These are phyloP conservation scores for Fusarium multiceps DNA, from an alignment of 2,329 filamentous ascomycete genomes.

Conservation along the genomic window DNA sequence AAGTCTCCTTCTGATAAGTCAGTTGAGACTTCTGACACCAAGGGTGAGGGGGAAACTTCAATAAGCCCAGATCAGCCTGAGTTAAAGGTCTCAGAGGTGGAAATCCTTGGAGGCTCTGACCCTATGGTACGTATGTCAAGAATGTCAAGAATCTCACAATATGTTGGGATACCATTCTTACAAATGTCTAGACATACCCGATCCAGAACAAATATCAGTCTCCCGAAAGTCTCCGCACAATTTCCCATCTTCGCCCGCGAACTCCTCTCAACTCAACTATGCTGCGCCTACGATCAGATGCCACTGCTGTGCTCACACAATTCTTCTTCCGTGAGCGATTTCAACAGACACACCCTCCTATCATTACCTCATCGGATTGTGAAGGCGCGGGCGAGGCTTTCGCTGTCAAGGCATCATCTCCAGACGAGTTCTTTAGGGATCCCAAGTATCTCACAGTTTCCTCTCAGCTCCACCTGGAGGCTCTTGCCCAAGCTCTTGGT, in stretches of 20 bases:
- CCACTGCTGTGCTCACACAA: conserved; percentile 75
- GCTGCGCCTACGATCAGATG: conserved; percentile 83
- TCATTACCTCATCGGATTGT: conserved; percentile 96
- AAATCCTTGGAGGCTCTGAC: conserved; percentile 81
- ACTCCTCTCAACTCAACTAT: conserved; percentile 84
- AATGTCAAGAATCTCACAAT: not conserved
- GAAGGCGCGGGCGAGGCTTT: conserved; percentile 98
- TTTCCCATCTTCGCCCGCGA: conserved; percentile 87
- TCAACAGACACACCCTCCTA: conserved; percentile 88
- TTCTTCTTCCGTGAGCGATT: conserved; percentile 80
- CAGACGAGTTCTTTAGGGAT: conserved; percentile 76
- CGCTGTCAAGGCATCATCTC: conserved; percentile 65
- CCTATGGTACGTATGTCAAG: conserved; percentile 70
- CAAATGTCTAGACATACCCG: conserved; percentile 77
- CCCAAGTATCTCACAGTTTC: conserved; percentile 98
- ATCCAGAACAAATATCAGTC: conserved; percentile 97
- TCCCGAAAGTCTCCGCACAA: conserved; percentile 85
- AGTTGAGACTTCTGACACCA: not conserved
- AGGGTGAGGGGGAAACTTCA: conserved; percentile 6
- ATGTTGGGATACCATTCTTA: conserved; percentile 6
- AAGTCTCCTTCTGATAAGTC: not conserved
- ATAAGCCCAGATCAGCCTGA: conserved; percentile 58
- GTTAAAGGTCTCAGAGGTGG: conserved; percentile 76
- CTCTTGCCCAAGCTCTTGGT: conserved; percentile 85
- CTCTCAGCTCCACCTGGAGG: conserved; percentile 92